Evolutionary conservation across 495 filamentous ascomycete species (phyloP).

Genomic region (Aspergillus cristatus): DNA sequence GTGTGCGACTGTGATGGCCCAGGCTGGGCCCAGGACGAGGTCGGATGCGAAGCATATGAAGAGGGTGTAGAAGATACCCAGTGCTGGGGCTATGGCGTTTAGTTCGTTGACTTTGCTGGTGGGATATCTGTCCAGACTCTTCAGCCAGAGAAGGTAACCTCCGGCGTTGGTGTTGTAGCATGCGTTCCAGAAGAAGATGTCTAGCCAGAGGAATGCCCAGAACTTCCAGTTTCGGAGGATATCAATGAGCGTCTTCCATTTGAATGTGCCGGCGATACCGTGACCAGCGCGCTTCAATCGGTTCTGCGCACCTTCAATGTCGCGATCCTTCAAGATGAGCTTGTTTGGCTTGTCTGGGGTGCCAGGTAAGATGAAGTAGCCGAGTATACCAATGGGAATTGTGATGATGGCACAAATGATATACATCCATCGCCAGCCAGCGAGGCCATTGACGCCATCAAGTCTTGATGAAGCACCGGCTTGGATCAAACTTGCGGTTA

Average conservation of each 20-base stretch:
- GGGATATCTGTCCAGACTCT: conserved; percentile 28
- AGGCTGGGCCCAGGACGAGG: conserved; percentile 30
- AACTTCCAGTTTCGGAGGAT: conserved; percentile 22
- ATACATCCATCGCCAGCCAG: conserved; percentile 48
- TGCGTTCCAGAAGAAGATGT: conserved; percentile 44
- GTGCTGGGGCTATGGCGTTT: conserved; percentile 28
- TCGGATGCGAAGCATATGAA: conserved; percentile 41
- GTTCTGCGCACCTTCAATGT: conserved; percentile 22
- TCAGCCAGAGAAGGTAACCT: conserved; percentile 37
- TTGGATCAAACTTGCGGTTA: conserved; percentile 44
- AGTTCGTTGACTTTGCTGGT: conserved; percentile 36
- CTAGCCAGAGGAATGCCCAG: conserved; percentile 34
- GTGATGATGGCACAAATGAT: conserved; percentile 44
- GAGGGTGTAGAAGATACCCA: conserved; percentile 39
- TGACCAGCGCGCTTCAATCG: conserved; percentile 21
- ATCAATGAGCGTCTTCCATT: conserved; percentile 17
- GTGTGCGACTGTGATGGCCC: conserved; percentile 36
- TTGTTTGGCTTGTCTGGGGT: conserved; percentile 36
- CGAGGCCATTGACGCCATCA: conserved; percentile 36
- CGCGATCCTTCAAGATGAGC: conserved; percentile 27
- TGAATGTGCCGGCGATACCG: conserved; percentile 18
- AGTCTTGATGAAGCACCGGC: conserved; percentile 32
- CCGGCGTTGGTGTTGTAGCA: conserved; percentile 21
- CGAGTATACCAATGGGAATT: conserved; percentile 36
- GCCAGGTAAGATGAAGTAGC: conserved; percentile 30